phyloP scores from a whole-genome alignment of 2,329 filamentous ascomycete species.

The Coniella lustricola region DNA sequence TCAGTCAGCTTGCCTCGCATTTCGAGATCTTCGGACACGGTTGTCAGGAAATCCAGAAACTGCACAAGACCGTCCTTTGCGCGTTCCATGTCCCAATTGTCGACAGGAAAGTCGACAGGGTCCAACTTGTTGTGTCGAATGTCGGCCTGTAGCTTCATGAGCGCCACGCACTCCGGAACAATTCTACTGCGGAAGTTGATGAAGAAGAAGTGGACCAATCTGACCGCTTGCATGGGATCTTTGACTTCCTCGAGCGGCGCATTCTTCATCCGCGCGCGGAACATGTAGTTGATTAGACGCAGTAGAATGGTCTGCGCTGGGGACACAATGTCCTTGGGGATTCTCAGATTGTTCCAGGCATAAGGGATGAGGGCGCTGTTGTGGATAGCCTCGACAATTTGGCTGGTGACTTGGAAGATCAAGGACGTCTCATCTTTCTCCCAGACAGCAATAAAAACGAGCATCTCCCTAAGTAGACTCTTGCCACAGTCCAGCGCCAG shows the following conservation, averaged over 20 bases:
- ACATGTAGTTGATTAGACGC: slow-evolving; percentile 84
- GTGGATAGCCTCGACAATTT: slow-evolving; percentile 89
- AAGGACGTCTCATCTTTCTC: slow-evolving; percentile 88
- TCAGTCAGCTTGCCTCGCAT: slow-evolving; percentile 81
- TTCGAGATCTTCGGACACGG: slow-evolving; percentile 76
- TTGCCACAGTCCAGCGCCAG: slow-evolving; percentile 85
- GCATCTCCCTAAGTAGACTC: slow-evolving; percentile 79
- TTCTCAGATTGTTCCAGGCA: slow-evolving; percentile 83
- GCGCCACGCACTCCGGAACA: slow-evolving; percentile 87
- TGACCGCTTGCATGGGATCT: slow-evolving; percentile 50
- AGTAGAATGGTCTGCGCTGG: slow-evolving; percentile 91
- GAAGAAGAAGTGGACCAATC: slow-evolving; percentile 79
- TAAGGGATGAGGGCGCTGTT: slow-evolving; percentile 85
- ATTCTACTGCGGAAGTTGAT: slow-evolving; percentile 88
- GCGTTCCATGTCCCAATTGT: slow-evolving; percentile 95
- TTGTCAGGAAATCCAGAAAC: slow-evolving; percentile 88
- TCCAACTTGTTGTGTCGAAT: slow-evolving; percentile 71
- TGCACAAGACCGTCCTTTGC: slow-evolving; percentile 93
- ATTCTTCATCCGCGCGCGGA: slow-evolving; percentile 49
- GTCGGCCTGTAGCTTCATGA: slow-evolving; percentile 88
- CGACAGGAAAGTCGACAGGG: slow-evolving; percentile 83
- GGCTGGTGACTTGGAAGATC: slow-evolving; percentile 93
- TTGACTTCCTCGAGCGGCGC: slow-evolving; percentile 38
- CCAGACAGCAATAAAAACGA: slow-evolving; percentile 97
- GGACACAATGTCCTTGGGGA: slow-evolving; percentile 92